A percentile compares a stretch with the other conserved stretches of the same genome.
These are phyloP conservation scores for Hypoxylon intermedium DNA, from an alignment of 495 filamentous ascomycete genomes.

Conservation along the genomic window DNA sequence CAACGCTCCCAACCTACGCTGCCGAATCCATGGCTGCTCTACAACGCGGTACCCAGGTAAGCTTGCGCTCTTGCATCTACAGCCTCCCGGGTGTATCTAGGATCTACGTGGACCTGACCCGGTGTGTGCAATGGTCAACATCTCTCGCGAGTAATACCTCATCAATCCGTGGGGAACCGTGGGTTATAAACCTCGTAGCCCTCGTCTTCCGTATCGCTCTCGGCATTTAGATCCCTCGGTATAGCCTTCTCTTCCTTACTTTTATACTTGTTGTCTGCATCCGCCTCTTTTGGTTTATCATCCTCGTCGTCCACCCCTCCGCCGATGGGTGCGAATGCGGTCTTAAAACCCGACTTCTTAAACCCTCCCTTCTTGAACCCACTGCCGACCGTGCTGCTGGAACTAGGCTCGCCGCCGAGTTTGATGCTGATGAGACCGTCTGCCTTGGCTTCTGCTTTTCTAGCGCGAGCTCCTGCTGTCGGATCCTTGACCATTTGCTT, in stretches of 20 bases:
- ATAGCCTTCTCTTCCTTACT: constrained; percentile 26
- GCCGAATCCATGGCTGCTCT: no score
- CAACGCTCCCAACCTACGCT: no score
- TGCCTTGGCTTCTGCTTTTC: constrained; percentile 73
- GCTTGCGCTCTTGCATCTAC: no score
- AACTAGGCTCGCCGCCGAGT: constrained; percentile 48
- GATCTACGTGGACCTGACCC: background rate
- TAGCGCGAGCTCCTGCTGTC: constrained; percentile 63
- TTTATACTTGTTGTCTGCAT: constrained; percentile 16
- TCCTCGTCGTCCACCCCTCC: constrained; percentile 29
- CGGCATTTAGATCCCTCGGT: constrained; percentile 44
- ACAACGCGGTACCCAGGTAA: no score
- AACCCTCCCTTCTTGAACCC: constrained; percentile 66
- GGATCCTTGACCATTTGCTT: constrained; percentile 69
- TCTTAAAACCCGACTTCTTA: constrained; percentile 61
- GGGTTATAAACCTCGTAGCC: constrained; percentile 65
- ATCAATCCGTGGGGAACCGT: constrained; percentile 60
- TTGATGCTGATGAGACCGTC: constrained; percentile 69
- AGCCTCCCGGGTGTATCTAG: no score
- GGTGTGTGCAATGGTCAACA: background rate
- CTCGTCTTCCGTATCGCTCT: constrained; percentile 66
- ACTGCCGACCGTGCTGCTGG: constrained; percentile 28
- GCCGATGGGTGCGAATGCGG: constrained; percentile 57
- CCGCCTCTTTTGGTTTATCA: constrained; percentile 25
- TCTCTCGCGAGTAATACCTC: no score